phyloP scores from a whole-genome alignment of 257 asterid species.

The Fraxinus quadrangulata region DNA sequence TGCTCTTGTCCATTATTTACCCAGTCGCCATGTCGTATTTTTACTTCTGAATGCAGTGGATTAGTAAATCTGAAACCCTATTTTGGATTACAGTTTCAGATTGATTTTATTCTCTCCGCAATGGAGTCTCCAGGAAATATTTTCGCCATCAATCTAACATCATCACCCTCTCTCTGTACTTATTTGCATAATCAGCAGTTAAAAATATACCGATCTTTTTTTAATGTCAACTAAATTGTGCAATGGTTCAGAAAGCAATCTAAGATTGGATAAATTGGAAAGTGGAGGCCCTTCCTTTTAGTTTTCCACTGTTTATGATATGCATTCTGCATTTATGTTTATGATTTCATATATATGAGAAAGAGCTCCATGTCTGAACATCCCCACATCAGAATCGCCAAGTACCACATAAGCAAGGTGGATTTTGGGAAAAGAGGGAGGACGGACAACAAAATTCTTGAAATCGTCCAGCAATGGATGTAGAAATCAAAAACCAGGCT shows the following conservation, averaged over 20 bases:
- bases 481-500: neutral
- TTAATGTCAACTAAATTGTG: neutral
- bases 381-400: no score
- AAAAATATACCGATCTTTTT: neutral
- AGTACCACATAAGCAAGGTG: neutral
- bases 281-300: neutral
- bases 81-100: neutral
- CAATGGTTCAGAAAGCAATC: neutral
- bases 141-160: neutral
- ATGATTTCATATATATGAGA: no score
- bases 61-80: neutral
- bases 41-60: neutral
- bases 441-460: neutral
- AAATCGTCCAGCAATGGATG: neutral
- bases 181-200: neutral
- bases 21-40: neutral
- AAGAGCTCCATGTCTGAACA: no score
- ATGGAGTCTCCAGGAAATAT: neutral
- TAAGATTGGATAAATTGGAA: neutral
- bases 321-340: no score
- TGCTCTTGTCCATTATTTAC: neutral
- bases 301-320: neutral
- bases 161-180: neutral
- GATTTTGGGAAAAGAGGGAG: neutral
- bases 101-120: neutral